Evolutionary conservation across 2,329 filamentous ascomycete species (phyloP).

Genomic region (Helotiales sp.): DNA sequence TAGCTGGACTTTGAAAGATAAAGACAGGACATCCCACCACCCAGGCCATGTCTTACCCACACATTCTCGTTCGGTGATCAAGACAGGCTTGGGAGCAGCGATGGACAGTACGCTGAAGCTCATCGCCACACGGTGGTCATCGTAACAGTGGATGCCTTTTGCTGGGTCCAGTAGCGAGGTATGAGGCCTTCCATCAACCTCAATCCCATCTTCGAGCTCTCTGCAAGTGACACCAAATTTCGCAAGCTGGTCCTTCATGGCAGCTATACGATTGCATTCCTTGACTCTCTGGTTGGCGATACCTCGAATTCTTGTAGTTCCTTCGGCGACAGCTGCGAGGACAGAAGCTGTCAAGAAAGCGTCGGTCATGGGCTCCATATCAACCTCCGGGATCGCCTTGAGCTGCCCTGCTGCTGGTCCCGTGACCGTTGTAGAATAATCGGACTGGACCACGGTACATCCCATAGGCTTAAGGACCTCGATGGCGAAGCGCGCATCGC

Average conservation of each 20-base stretch:
- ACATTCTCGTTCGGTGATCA: conserved; percentile 88
- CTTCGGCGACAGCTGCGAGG: conserved; percentile 82
- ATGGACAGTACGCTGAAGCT: conserved; percentile 90
- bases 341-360: conserved; percentile 95
- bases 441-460: conserved; percentile 82
- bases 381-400: conserved; percentile 75
- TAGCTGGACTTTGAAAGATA: conserved; percentile 75
- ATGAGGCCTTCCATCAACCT: conserved; percentile 57
- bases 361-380: conserved; percentile 99
- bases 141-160: conserved; percentile 85
- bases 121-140: conserved; percentile 98
- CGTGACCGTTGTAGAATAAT: conserved; percentile 85
- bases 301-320: conserved; percentile 82
- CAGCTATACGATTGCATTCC: conserved; percentile 93
- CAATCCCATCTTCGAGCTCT: conserved; percentile 93
- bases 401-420: conserved; percentile 76
- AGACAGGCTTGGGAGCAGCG: conserved; percentile 66
- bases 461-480: conserved; percentile 93
- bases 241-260: conserved; percentile 91
- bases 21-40: conserved; percentile 90
- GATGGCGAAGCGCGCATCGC: conserved; percentile 90
- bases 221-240: conserved; percentile 88
- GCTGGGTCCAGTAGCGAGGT: conserved; percentile 52
- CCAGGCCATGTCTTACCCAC: conserved; percentile 98
- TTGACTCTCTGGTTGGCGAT: conserved; percentile 98